Evolutionary conservation across 257 asterid genomes (phyloP), one percentile per base, ranked within the genome.

Genomic region (Capsicum rhomboideum): DNA sequence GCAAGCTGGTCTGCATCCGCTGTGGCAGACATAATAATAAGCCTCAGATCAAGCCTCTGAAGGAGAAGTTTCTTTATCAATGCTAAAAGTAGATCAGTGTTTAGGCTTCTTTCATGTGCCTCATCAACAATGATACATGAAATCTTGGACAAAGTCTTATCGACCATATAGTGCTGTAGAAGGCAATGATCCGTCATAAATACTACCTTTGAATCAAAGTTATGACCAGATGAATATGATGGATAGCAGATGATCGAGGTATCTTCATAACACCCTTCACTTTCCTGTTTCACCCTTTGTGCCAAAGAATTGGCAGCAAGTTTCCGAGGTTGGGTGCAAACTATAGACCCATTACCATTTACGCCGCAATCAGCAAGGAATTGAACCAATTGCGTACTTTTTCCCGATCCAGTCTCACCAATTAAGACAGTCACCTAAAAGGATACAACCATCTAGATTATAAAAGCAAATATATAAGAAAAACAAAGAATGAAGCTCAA

Each of bases 391-490:
- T 96, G 98, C 2, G 99, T 96, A 88, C 98, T 94, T 92, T 96
- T 96, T 67, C 99, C 99, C 0, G 99, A 93, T 68, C 99, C 99
- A n/a, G 99, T 96, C 91, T 94, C 98, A 50, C 98, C 99, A 10
- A 89, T 87, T 83, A 96, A 90, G 63, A 96, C 92, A 12, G 92
- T 91, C 52, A 93, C 87, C 99, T 93, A 92, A 20, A 12, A 8
- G n/a, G n/a, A 23, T 75, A 49, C 80, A 75, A 23, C 26, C 21
- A 14, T 49, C 44, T 31, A 49, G 59, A 4, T 82, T 10, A 74
- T 44, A 46, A 21, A 46, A 46, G 58, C 12, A 74, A 21, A 23
- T 21, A 46, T 23, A 72, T 7, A 44, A 74, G 21, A 13, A 46
- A 44, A 46, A 14, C 7, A 13, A 23, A 46, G 42, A 26, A 34